phyloP scores from a whole-genome alignment of 2,329 filamentous ascomycete species.

The Aspergillus sp. region DNA sequence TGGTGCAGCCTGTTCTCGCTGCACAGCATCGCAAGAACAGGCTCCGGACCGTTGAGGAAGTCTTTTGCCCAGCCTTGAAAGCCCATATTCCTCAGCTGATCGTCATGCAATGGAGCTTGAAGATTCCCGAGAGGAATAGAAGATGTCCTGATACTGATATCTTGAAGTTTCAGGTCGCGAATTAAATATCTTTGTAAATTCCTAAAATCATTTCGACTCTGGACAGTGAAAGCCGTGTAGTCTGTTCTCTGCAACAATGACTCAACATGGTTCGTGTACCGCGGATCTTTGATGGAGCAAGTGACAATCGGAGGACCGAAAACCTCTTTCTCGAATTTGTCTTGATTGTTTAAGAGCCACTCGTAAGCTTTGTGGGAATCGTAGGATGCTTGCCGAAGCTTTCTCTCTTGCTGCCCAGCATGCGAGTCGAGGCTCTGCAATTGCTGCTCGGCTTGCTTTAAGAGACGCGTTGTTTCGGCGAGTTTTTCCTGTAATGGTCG shows the following conservation, averaged over 20 bases:
- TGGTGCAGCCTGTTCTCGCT: conserved; percentile 67
- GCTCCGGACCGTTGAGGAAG: conserved; percentile 74
- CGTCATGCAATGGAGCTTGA: conserved; percentile 52
- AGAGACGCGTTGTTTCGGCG: conserved; percentile 34
- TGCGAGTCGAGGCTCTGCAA: conserved; percentile 67
- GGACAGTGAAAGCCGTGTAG: conserved; percentile 68
- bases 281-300: conserved; percentile 74
- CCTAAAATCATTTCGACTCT: conserved; percentile 72
- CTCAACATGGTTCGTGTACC: conserved; percentile 64
- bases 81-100: conserved; percentile 60
- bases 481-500: conserved; percentile 34
- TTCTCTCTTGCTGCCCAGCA: conserved; percentile 69
- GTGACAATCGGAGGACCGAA: conserved; percentile 78
- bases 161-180: conserved; percentile 63
- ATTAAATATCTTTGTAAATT: conserved; percentile 68
- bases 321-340: conserved; percentile 70
- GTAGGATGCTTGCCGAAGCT: conserved; percentile 59
- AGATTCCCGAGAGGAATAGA: conserved; percentile 56
- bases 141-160: conserved; percentile 69
- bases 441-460: conserved; percentile 47
- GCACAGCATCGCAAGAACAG: conserved; percentile 87
- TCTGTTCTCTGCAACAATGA: conserved; percentile 55
- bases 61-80: conserved; percentile 81
- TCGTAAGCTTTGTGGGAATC: conserved; percentile 73
- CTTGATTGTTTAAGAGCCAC: conserved; percentile 74